Base-by-base conservation (phyloP, 1,284 basidiomycete genomes). In the Cutaneotrichosporon sp. region DNA sequence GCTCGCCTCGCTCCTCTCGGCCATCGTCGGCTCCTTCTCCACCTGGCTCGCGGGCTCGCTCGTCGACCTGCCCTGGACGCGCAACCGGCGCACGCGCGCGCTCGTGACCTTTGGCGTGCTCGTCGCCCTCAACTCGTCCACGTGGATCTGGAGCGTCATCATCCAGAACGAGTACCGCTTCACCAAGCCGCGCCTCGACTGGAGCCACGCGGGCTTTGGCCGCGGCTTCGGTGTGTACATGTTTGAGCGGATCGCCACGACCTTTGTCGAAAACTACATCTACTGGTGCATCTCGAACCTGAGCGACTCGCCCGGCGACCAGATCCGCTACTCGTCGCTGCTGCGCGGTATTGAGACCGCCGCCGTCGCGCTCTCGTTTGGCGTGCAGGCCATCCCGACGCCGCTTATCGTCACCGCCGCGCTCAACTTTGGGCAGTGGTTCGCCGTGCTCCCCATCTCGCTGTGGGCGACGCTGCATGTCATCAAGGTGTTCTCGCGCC, bases 1-100 rank as follows among this genome's bases (percentile, higher is more conserved):
- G 3, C 59, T 75, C 2, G 72, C 66, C 8, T 57, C 57, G 5
- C 58, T 75, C 43, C 20, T 55, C 20, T 56, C 38, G 22, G 59
- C 59, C 7, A 18, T 60, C 10, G 47, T 56, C 5, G 36, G 59
- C 14, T 57, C 49, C 29, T 11, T 54, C 24, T 52, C 55, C 0
- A 63, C 57, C 20, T 63, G 61, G 61, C 38, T 59, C 3, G 61
- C 56, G 0, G 61, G 61, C 20, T 11, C 42, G 16, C 46, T 58
- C 29, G 61, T 63, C 47, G 61, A 63, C 53, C 18, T 55, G 11
- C 36, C 52, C 16, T 58, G 61, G 56, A 45, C 51, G 10, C 34
- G 24, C 16, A 29, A 34, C 18, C 61, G 61, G 20, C 52, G 49
- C 9, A 54, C 52, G 2, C 56, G 57, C 24, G 57, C 53, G 36